Evolutionary conservation across 495 filamentous ascomycete species (phyloP).

Genomic region (Thermothielavioides terrestris): DNA sequence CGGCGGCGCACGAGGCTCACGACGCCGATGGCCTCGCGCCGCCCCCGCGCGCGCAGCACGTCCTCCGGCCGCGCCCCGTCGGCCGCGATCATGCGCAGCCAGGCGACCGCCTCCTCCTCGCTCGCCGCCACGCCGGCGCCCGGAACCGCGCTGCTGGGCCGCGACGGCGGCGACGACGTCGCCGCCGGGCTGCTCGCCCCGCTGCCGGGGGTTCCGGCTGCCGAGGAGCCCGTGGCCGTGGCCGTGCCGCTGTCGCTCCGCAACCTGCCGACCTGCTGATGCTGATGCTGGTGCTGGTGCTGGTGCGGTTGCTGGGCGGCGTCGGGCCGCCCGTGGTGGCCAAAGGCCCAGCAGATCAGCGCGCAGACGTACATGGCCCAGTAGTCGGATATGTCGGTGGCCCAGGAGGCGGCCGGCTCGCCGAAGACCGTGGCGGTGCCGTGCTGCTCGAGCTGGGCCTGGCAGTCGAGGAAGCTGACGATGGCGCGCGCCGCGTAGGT

Average conservation of each 20-base stretch:
- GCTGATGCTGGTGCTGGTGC: neutral
- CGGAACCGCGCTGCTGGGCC: neutral
- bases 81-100: slow-evolving; percentile 56
- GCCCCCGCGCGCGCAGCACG: slow-evolving; percentile 20
- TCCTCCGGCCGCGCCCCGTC: slow-evolving; percentile 35
- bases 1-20: slow-evolving; percentile 30
- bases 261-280: no score
- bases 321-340: slow-evolving; percentile 18
- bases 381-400: slow-evolving; percentile 37
- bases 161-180: neutral
- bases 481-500: slow-evolving; percentile 29
- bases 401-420: slow-evolving; percentile 9
- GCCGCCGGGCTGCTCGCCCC: slow-evolving; percentile 7
- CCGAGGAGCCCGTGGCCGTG: no score
- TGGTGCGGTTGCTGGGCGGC: slow-evolving; percentile 20
- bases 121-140: slow-evolving; percentile 23
- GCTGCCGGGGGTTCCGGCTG: no score
- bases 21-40: slow-evolving; percentile 30
- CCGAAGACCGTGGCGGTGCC: neutral
- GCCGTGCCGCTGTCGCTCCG: no score
- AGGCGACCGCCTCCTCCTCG: slow-evolving; percentile 40
- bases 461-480: slow-evolving; percentile 17
- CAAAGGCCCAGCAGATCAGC: slow-evolving; percentile 41
- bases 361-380: slow-evolving; percentile 42
- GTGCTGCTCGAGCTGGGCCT: slow-evolving; percentile 3